Conservation (phyloP, 208 protist species). For the Acanthamoeba lenticulata region DNA sequence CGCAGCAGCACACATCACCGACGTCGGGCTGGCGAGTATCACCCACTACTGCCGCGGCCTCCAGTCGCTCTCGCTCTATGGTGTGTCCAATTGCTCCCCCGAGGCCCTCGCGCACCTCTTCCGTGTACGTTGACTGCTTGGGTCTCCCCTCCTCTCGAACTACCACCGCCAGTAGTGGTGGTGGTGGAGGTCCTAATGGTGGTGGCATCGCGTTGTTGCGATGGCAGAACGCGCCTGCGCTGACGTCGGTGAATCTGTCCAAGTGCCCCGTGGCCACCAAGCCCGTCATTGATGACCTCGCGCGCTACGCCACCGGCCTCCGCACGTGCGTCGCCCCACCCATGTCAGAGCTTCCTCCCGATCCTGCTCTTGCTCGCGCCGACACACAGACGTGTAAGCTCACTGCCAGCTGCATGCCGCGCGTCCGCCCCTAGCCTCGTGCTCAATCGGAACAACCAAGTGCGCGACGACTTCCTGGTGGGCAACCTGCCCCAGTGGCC, state of each 20-base stretch:
- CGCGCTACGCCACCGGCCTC: not conserved
- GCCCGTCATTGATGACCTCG: not conserved
- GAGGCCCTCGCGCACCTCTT: not conserved
- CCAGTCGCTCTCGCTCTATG: slow-evolving; percentile 6
- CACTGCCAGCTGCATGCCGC: not conserved
- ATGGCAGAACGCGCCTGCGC: not conserved
- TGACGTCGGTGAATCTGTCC: not conserved
- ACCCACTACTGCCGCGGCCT: not conserved
- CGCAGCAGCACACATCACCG: not conserved
- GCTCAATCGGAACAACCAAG: not conserved
- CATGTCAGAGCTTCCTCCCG: not conserved
- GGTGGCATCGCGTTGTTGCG: not conserved
- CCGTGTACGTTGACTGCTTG: not conserved
- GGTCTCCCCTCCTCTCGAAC: not conserved
- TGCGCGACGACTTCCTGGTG: not conserved
- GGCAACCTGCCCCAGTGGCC: not conserved
- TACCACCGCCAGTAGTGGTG: not conserved
- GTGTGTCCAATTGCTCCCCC: not conserved
- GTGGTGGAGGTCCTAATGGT: too few species aligned
- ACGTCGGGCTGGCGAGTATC: not conserved
- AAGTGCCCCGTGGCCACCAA: slow-evolving; percentile 8
- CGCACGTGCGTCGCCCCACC: slow-evolving; percentile 18
- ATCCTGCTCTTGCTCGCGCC: too few species aligned
- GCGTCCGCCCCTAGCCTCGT: not conserved
- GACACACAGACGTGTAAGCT: not conserved